phyloP scores from a whole-genome alignment of 1,284 basidiomycete species.

The Ceratobasidium theobromae region DNA sequence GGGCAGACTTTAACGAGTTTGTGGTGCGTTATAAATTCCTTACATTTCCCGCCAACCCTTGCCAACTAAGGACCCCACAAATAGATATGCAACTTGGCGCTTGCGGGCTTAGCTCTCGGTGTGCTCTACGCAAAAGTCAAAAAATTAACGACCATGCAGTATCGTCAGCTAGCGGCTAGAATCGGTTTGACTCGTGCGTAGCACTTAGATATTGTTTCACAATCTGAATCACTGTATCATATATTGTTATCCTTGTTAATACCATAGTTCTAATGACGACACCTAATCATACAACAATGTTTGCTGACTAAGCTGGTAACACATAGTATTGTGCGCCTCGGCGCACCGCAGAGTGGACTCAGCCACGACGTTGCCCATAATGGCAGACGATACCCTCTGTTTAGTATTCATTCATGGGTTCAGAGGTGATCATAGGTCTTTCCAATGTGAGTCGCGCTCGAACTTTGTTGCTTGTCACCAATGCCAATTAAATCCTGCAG shows the following conservation, averaged over 20 bases:
- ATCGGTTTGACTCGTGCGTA: constrained; percentile 53
- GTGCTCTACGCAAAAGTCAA: constrained; percentile 68
- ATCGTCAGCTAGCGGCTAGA: constrained; percentile 77
- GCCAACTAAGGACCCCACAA: not conserved
- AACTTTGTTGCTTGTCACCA: too few relatives aligned
- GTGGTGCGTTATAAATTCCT: constrained; percentile 48
- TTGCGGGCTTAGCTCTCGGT: constrained; percentile 64
- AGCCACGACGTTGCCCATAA: not conserved
- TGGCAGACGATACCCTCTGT: constrained; percentile 43
- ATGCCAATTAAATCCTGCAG: not conserved
- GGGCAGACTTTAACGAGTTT: constrained; percentile 85
- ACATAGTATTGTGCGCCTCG: not conserved
- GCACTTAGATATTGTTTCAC: not conserved
- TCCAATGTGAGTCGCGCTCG: constrained; percentile 43
- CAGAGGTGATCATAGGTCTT: constrained; percentile 47
- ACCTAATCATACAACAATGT: not conserved
- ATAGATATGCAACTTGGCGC: constrained; percentile 63
- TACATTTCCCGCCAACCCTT: not conserved
- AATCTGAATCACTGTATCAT: constrained; percentile 14
- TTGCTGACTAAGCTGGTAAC: constrained; percentile 9
- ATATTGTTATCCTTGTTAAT: not conserved
- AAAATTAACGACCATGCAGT: constrained; percentile 68
- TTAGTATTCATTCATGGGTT: constrained; percentile 58
- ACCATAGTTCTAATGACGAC: not conserved
- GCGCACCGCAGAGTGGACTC: not conserved